Percentiles rank a stretch among this genome's conserved stretches.
These are phyloP conservation scores for Acanthamoeba royreba DNA, from an alignment of 208 protist species.

Conservation along the genomic window DNA sequence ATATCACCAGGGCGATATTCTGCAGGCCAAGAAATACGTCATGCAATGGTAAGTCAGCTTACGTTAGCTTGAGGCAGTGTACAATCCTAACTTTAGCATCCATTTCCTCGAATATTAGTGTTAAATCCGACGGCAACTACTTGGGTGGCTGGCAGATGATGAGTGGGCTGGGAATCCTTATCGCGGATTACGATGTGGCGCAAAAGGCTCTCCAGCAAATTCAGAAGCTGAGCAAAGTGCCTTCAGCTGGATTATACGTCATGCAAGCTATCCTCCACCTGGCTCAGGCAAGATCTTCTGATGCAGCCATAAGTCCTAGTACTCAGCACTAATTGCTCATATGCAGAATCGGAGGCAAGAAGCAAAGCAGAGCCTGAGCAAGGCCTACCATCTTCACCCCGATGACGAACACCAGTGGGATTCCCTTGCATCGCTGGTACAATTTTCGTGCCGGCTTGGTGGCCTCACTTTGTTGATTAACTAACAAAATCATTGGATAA, in stretches of 20 bases:
- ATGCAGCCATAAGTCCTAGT: not conserved
- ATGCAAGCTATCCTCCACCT: not conserved
- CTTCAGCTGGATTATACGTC: not conserved
- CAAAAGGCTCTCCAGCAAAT: slow-evolving; percentile 9
- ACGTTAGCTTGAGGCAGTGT: not conserved
- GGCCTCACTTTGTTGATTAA: not conserved
- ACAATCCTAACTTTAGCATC: not conserved
- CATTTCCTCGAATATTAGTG: not conserved
- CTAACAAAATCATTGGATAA: not conserved
- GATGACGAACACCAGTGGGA: not conserved
- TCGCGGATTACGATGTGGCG: not conserved
- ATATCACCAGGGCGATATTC: not conserved
- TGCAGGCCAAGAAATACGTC: slow-evolving; percentile 8
- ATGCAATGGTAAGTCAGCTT: not conserved
- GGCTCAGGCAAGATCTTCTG: not conserved
- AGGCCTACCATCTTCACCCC: not conserved
- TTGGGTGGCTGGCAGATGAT: not conserved
- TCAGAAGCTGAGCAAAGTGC: not conserved
- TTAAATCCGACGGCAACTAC: not conserved
- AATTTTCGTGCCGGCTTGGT: not conserved
- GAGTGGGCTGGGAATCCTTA: slow-evolving; percentile 12
- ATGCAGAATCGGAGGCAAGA: not conserved
- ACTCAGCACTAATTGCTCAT: not conserved
- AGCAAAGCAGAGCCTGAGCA: not conserved
- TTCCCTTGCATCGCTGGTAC: not conserved